Base-by-base conservation (phyloP, 1,139 yeast genomes). In the Diutina rugosa region DNA sequence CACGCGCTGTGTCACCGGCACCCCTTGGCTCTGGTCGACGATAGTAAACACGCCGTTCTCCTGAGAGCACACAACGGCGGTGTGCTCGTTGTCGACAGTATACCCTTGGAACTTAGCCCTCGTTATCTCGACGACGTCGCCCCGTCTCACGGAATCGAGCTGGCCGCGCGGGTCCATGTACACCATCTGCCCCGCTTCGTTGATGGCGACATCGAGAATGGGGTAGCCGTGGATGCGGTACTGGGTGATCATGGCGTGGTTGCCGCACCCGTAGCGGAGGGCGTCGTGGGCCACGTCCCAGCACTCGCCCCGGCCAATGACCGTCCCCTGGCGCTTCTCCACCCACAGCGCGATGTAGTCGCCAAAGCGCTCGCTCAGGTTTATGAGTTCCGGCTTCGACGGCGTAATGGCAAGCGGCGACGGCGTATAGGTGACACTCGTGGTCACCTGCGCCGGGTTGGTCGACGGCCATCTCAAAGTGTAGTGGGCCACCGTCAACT, bases 251-350 rank as follows among this genome's bases (percentile, higher is more conserved):
- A 85, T 76, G 0, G 90, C 90, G 62, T 78, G 79, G 28, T 79
- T 81, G 0, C 85, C 85, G 61, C 87, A 81, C 0, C 84, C 83
- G 58, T 79, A 76, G 55, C 72, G 69, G 47, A 85, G 70, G 0
- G 90, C 89, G 56, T 82, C 81, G 56, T 77, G 77, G 1, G 90
- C 91, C 58, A 86, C 73, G 51, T 87, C 87, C 91, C 91, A 86
- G 68, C 93, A 86, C 64, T 86, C 91, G 9, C 93, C 93, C 56
- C 79, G 69, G 2, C 88, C 89, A 7, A 86, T 87, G 57, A 73
- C 74, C 54, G 73, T 72, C 1, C 86, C 87, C 54, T 70, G 63
- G 52, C 75, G 74, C 48, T 76, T 76, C 62, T 84, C 86, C 62
- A 82, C 74, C 88, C 89, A 85, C 28, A 76, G 67, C 4, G 88